A percentile compares a stretch with the other conserved stretches of the same genome.
phyloP scores from a whole-genome alignment of 2,329 filamentous ascomycete genomes.

The Aspergillus sp. region DNA sequence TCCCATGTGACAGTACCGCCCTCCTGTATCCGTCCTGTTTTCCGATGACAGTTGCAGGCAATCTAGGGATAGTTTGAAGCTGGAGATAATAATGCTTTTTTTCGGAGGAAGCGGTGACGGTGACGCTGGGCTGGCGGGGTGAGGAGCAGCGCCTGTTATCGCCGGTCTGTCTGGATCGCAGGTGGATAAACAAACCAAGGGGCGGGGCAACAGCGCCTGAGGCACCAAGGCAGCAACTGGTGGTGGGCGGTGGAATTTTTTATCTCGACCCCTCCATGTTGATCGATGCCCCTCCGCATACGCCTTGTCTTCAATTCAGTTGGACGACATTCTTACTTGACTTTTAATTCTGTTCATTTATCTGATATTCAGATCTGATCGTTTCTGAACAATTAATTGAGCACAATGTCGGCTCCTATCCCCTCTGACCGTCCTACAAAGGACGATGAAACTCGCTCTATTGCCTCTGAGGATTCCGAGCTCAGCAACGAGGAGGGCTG shows the following conservation, averaged over 20 bases:
- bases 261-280: conserved; percentile 2
- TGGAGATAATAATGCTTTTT: no score
- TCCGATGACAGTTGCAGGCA: no score
- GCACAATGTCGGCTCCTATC: conserved; percentile 26
- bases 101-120: no score
- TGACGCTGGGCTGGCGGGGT: no score
- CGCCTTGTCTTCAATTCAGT: background rate
- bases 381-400: no score
- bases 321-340: background rate
- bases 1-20: background rate
- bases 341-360: no score
- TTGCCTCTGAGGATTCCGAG: conserved; percentile 40
- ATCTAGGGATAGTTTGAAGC: no score
- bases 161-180: conserved; percentile 6
- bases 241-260: conserved; percentile 18
- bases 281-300: conserved; percentile 18
- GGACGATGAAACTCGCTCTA: conserved; percentile 21
- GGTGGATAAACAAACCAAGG: conserved; percentile 18
- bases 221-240: conserved; percentile 8
- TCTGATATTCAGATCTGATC: no score
- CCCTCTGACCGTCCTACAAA: conserved; percentile 13
- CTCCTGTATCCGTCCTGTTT: no score
- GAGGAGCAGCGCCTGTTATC: conserved; percentile 4
- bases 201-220: conserved; percentile 22
- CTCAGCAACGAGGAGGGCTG: conserved; percentile 49